Base-by-base conservation (phyloP, 768 basidiomycete genomes). In the Kwoniella sp. region DNA sequence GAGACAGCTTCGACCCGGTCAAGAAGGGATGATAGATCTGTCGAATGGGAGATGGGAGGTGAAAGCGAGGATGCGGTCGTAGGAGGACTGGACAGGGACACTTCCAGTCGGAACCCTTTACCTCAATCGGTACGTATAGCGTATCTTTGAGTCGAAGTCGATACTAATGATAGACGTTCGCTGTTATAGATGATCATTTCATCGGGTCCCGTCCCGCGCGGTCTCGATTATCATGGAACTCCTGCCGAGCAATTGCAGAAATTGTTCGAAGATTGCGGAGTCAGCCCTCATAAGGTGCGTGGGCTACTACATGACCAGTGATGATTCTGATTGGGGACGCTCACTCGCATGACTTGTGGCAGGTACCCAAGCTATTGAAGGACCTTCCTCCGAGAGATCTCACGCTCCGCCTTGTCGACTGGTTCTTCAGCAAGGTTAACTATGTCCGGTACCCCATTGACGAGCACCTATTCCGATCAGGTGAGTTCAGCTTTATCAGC, bases 361-460 rank as follows among this genome's bases (percentile, higher is more conserved):
- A 74, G 79, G 88, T 97, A 48, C 87, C 89, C 1, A 92, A 95
- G 73, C 85, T 97, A 10, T 83, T 94, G 29, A 87, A 90, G 74
- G 92, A 95, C 69, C 84, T 97, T 46, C 93, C 93, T 49, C 88
- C 90, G 1, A 85, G 85, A 58, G 83, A 86, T 58, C 83, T 88
- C 22, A 88, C 90, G 3, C 87, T 90, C 70, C 86, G 86, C 44
- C 85, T 95, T 21, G 83, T 94, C 62, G 88, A 93, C 71, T 88
- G 90, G 78, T 95, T 77, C 60, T 77, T 78, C 58, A 21, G 56
- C 49, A 62, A 78, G 71, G 91, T 92, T 77, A 95, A 96, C 74
- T 93, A 91, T 87, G 92, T 92, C 24, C 87, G 92, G 37, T 95
- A 95, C 80, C 93, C 92, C 54, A 84, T 95, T 17, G 90, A 90